Evolutionary conservation across 768 basidiomycete species (phyloP).

Genomic region (Boletellus emodensis): DNA sequence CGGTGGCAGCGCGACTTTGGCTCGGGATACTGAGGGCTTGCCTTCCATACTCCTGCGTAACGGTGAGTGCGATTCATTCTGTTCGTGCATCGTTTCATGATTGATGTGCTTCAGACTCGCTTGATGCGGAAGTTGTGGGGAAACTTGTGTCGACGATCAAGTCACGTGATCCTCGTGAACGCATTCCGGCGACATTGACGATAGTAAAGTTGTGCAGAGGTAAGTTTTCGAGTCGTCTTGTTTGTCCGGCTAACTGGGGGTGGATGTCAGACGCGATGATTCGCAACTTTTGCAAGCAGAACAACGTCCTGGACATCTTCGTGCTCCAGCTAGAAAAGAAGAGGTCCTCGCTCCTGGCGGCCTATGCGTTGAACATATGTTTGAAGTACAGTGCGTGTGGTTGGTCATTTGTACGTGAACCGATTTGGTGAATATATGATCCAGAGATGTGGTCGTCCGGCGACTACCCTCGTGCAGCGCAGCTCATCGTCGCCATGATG

Average conservation of each 20-base stretch:
- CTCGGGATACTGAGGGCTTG: not conserved
- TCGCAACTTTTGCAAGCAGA: not conserved
- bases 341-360: conserved; percentile 13
- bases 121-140: not conserved
- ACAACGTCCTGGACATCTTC: conserved; percentile 4
- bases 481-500: conserved; percentile 18
- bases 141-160: not conserved
- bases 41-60: not conserved
- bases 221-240: not conserved
- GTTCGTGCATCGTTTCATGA: not conserved
- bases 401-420: not conserved
- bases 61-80: not conserved
- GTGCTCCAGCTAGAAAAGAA: conserved; percentile 11
- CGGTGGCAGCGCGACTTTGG: not conserved
- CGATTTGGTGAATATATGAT: not conserved
- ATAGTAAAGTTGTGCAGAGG: conserved; percentile 10
- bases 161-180: not conserved
- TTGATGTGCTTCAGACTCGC: not conserved
- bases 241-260: not conserved
- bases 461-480: not conserved
- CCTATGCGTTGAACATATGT: conserved; percentile 17
- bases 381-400: conserved; percentile 12
- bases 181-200: conserved; percentile 5
- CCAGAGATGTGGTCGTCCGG: conserved; percentile 10
- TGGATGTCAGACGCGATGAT: not conserved